phyloP scores from a whole-genome alignment of 108 stramenopile species.

The Mayamaea pseudoterrestris region DNA sequence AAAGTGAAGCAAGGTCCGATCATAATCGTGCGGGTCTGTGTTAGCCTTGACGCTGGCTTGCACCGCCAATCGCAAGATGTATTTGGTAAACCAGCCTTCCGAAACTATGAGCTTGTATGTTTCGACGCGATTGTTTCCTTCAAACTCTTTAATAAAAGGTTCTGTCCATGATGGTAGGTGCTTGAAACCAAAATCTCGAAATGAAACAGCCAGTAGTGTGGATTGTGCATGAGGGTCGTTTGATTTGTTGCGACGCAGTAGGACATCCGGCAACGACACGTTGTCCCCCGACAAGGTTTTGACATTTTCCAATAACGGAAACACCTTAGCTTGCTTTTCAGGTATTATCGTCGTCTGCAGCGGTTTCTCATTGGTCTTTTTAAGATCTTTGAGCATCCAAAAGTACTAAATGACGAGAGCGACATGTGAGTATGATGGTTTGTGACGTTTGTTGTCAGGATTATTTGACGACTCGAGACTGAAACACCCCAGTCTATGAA shows the following conservation, averaged over 20 bases:
- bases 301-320: slow-evolving; percentile 29
- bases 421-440: too few relatives aligned
- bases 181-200: slow-evolving; percentile 63
- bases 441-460: too few relatives aligned
- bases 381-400: slow-evolving; percentile 73
- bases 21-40: slow-evolving; percentile 41
- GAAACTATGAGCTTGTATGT: slow-evolving; percentile 9
- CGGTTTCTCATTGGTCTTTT: slow-evolving; percentile 49
- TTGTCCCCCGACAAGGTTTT: slow-evolving; percentile 14
- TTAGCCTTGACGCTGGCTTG: slow-evolving; percentile 36
- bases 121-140: slow-evolving; percentile 11
- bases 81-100: slow-evolving; percentile 9
- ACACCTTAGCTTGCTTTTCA: slow-evolving; percentile 41
- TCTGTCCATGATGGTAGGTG: slow-evolving; percentile 57
- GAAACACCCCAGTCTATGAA: too few relatives aligned
- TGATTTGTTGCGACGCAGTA: slow-evolving; percentile 37
- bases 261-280: slow-evolving; percentile 54
- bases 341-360: slow-evolving; percentile 61
- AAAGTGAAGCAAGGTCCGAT: slow-evolving; percentile 55
- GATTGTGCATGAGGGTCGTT: slow-evolving; percentile 21
- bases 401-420: too few relatives aligned
- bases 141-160: slow-evolving; percentile 48
- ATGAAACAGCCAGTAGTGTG: slow-evolving; percentile 65
- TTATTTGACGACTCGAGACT: too few relatives aligned
- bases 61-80: slow-evolving; percentile 17